Percentiles rank a stretch among this genome's conserved stretches.
phyloP scores from a whole-genome alignment of 1,139 yeast species.

The Pichia sp. region DNA sequence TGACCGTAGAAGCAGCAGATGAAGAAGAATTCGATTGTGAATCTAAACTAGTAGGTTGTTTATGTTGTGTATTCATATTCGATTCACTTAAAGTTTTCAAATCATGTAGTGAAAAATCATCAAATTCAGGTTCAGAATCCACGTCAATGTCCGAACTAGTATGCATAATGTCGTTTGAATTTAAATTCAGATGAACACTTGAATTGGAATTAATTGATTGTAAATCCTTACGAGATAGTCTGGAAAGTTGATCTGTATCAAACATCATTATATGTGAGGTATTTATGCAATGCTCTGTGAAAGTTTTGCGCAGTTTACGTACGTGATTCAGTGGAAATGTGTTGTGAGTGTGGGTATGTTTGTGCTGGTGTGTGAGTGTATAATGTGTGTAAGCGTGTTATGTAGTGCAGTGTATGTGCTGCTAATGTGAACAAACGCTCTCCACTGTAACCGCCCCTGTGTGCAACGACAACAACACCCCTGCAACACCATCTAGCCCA shows the following conservation, averaged over 20 bases:
- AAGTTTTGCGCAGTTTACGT: neutral
- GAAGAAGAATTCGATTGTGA: slow-evolving; percentile 19
- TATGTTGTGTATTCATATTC: neutral
- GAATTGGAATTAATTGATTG: neutral
- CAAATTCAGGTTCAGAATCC: slow-evolving; percentile 8
- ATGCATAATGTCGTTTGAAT: neutral
- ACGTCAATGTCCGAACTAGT: neutral
- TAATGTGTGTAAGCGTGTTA: too few species aligned
- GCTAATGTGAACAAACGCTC: too few species aligned
- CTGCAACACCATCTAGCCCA: too few species aligned
- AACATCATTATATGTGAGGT: neutral
- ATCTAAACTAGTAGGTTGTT: slow-evolving; percentile 8
- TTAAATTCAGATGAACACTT: neutral
- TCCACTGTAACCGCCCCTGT: neutral
- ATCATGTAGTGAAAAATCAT: slow-evolving; percentile 20
- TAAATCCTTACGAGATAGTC: slow-evolving; percentile 9
- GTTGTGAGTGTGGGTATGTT: neutral
- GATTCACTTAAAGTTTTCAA: slow-evolving; percentile 10
- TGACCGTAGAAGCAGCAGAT: slow-evolving; percentile 26
- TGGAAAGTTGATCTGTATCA: neutral
- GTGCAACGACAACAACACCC: neutral
- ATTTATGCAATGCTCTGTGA: neutral
- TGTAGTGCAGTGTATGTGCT: too few species aligned
- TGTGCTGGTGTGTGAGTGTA: neutral
- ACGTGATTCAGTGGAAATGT: neutral